Percentiles rank a stretch among this genome's conserved stretches.
Conservation (phyloP, 768 basidiomycete genomes). For the Mycena indigotica region DNA sequence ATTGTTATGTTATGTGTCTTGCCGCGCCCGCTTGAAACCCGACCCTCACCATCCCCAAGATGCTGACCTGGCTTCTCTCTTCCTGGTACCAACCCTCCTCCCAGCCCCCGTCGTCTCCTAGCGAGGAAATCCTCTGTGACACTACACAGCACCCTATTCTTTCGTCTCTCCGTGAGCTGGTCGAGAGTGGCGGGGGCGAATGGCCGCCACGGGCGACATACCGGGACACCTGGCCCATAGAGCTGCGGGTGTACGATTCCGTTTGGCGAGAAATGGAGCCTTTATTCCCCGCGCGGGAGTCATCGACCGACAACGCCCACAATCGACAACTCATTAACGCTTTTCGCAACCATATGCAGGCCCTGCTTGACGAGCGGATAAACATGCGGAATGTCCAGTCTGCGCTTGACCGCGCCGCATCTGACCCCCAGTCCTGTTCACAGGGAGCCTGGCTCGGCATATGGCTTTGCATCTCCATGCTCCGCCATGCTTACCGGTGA, state of each 20-base stretch:
- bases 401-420: conserved; percentile 19
- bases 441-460: conserved; percentile 23
- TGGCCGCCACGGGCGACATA: conserved; percentile 27
- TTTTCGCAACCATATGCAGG: conserved; percentile 20
- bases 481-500: conserved; percentile 27
- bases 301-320: conserved; percentile 21
- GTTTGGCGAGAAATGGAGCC: conserved; percentile 19
- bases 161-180: conserved; percentile 14
- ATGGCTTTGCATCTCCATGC: conserved; percentile 20
- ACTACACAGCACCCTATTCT: conserved; percentile 7
- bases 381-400: conserved; percentile 13
- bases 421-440: conserved; percentile 16
- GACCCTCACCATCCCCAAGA: background rate
- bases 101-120: conserved; percentile 1
- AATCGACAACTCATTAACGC: conserved; percentile 25
- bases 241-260: conserved; percentile 18
- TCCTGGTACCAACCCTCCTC: conserved; percentile 12
- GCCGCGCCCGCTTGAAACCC: background rate
- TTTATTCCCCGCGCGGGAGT: conserved; percentile 20
- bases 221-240: conserved; percentile 21
- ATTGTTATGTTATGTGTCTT: background rate
- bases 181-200: conserved; percentile 20
- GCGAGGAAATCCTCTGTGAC: conserved; percentile 16
- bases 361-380: conserved; percentile 12
- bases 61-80: conserved; percentile 21